These are phyloP conservation scores for Triticum timopheevii DNA, from an alignment of 176 grass and related monocot genomes.

Conservation along the genomic window DNA sequence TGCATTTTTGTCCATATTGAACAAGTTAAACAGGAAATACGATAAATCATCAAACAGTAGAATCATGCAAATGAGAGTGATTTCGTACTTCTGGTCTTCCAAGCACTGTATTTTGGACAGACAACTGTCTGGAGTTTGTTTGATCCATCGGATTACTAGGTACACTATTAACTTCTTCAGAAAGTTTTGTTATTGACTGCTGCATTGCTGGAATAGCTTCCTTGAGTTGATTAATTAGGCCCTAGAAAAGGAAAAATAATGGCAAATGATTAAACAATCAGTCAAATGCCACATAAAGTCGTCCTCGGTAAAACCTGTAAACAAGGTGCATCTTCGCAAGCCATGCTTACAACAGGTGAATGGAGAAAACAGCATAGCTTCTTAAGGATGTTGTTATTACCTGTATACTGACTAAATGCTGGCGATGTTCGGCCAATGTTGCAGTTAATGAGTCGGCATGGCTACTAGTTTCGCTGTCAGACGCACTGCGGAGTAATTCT, in stretches of 20 bases:
- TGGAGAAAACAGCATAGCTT: neutral
- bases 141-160: constrained; percentile 57
- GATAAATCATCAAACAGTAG: constrained; percentile 28
- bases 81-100: constrained; percentile 61
- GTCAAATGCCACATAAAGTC: constrained; percentile 18
- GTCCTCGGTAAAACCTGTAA: constrained; percentile 33
- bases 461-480: constrained; percentile 61
- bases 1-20: neutral
- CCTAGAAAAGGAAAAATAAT: constrained; percentile 52
- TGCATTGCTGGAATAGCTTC: constrained; percentile 97
- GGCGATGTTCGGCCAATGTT: constrained; percentile 91
- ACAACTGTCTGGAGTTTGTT: constrained; percentile 49
- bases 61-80: neutral
- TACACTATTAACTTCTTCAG: constrained; percentile 73
- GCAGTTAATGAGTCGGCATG: constrained; percentile 91
- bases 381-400: constrained; percentile 47
- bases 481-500: constrained; percentile 81
- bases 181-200: constrained; percentile 82
- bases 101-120: constrained; percentile 39
- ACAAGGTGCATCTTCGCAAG: neutral
- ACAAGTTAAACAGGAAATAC: constrained; percentile 8
- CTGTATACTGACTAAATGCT: constrained; percentile 99
- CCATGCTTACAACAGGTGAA: neutral
- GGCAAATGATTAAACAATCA: constrained; percentile 26
- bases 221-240: constrained; percentile 96